Conservation (phyloP, 176 grass and related monocot species). For the Bolboschoenus planiculmis region DNA sequence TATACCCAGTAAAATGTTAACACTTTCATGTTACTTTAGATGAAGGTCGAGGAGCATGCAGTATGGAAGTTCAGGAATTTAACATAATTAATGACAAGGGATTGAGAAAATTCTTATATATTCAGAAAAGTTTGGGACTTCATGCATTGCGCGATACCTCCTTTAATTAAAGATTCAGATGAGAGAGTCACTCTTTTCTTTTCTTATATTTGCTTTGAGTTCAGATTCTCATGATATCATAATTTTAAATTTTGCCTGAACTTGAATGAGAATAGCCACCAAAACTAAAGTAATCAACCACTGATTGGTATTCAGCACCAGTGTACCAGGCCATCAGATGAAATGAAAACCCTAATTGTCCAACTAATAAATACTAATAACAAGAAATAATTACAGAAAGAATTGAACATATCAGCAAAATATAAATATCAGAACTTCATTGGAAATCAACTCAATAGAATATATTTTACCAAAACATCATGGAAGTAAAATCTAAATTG, state of each 20-base stretch:
- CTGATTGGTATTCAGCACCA: neutral
- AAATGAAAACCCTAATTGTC: neutral
- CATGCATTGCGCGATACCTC: neutral
- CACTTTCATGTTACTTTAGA: neutral
- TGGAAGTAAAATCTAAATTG: neutral
- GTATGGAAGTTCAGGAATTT: neutral
- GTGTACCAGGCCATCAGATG: neutral
- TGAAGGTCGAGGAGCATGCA: neutral
- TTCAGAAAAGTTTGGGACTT: neutral
- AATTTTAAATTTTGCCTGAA: neutral
- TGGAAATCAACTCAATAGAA: neutral
- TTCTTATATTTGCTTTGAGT: neutral
- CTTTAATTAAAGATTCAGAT: neutral
- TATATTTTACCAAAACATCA: neutral
- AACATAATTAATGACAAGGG: neutral
- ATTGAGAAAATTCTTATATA: neutral
- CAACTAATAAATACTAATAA: neutral
- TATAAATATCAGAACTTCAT: neutral
- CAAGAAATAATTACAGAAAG: neutral
- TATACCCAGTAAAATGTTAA: neutral
- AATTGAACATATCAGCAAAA: neutral
- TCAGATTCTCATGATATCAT: neutral
- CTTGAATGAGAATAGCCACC: neutral
- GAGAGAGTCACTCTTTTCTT: neutral
- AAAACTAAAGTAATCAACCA: neutral